Evolutionary conservation across 2,329 filamentous ascomycete species (phyloP).

Genomic region (Penicillium sp.): DNA sequence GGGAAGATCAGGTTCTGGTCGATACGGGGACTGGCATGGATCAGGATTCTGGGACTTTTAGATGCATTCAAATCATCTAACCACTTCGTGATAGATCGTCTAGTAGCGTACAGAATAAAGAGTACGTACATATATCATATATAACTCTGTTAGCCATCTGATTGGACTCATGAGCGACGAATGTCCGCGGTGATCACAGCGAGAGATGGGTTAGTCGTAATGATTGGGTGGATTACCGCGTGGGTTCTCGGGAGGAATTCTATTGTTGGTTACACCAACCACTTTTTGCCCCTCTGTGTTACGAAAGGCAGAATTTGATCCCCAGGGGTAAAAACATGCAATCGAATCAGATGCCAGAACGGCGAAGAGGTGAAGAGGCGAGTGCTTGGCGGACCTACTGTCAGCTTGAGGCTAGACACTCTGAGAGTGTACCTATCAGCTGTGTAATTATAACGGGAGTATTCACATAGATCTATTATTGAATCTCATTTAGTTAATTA

Average conservation of each 20-base stretch:
- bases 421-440: background rate
- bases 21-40: background rate
- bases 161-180: conserved; percentile 18
- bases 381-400: background rate
- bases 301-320: background rate
- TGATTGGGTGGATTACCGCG: conserved; percentile 24
- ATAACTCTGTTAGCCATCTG: background rate
- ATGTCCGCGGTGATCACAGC: conserved; percentile 21
- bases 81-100: background rate
- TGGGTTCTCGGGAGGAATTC: conserved; percentile 1
- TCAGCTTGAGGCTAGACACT: background rate
- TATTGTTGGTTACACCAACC: conserved; percentile 1
- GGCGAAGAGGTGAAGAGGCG: background rate
- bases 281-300: conserved; percentile 6
- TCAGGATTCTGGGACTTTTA: background rate
- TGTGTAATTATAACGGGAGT: background rate
- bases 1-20: background rate
- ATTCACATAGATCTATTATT: background rate
- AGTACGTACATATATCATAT: background rate
- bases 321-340: background rate
- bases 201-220: conserved; percentile 1
- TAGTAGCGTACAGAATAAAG: no score
- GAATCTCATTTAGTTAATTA: background rate
- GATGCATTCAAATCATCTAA: background rate
- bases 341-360: background rate